These are phyloP conservation scores for Dipteronia sinensis DNA, from an alignment of 345 rosid species.

Conservation along the genomic window DNA sequence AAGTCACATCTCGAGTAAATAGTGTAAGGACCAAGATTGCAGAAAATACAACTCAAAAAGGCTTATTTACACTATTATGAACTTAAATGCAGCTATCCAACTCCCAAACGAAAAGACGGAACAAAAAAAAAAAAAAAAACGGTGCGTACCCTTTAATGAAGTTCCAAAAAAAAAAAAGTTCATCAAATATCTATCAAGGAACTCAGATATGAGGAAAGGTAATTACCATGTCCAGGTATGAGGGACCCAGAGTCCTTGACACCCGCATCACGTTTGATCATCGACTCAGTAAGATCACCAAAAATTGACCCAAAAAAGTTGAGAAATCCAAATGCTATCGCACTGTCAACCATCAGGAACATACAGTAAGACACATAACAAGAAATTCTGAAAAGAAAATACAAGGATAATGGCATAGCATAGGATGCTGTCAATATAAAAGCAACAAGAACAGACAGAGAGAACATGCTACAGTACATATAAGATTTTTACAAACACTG, in stretches of 20 bases:
- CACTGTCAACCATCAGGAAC: constrained; percentile 46
- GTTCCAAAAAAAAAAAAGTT: not conserved
- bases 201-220: not conserved
- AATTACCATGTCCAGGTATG: constrained; percentile 91
- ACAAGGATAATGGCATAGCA: not conserved
- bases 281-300: constrained; percentile 93
- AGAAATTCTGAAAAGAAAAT: not conserved
- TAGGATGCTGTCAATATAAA: not conserved
- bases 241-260: constrained; percentile 96
- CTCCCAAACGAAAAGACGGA: too few species aligned
- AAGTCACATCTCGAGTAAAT: not conserved
- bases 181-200: not conserved
- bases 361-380: constrained; percentile 15
- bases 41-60: too few species aligned
- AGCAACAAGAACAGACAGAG: not conserved
- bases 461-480: not conserved
- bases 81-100: too few species aligned
- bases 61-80: too few species aligned
- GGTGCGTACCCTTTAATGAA: not conserved
- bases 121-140: not conserved
- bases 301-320: constrained; percentile 88
- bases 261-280: constrained; percentile 98
- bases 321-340: constrained; percentile 77
- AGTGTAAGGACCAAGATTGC: too few species aligned
- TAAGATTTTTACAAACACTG: not conserved